Conservation (phyloP, 164 flowering plant genomes). For the Piper betle region DNA sequence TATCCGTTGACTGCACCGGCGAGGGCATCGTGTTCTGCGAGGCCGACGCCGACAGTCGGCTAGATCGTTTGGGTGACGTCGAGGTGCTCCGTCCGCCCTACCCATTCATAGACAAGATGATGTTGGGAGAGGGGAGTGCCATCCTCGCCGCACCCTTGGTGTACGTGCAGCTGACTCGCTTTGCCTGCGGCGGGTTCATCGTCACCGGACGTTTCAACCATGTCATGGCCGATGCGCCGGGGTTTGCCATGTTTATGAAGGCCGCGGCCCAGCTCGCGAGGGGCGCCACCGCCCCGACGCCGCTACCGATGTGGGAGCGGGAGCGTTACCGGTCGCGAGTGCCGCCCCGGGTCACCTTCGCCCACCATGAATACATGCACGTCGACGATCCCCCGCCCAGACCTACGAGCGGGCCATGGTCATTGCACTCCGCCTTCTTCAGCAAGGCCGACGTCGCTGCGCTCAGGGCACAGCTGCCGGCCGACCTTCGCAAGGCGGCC, state of each 20-base stretch:
- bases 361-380: constrained; percentile 11
- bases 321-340: constrained; percentile 14
- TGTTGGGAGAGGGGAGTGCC: too few relatives aligned
- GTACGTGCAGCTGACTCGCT: constrained; percentile 44
- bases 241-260: constrained; percentile 17
- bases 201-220: constrained; percentile 23
- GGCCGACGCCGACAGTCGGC: too few relatives aligned
- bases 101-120: too few relatives aligned
- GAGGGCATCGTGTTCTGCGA: too few relatives aligned
- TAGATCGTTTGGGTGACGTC: too few relatives aligned
- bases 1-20: too few relatives aligned
- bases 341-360: constrained; percentile 12
- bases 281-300: constrained; percentile 17
- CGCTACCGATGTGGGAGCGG: constrained; percentile 19
- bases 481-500: constrained; percentile 3
- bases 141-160: too few relatives aligned
- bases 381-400: not conserved
- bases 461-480: constrained; percentile 8
- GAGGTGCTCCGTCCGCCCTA: too few relatives aligned
- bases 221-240: constrained; percentile 20
- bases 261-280: constrained; percentile 19
- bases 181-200: constrained; percentile 30
- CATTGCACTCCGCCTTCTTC: constrained; percentile 17
- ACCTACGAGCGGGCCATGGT: not conserved
- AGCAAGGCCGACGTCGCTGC: constrained; percentile 9